Base-by-base conservation (phyloP, 805 yeast species). In the Candida insectorum region DNA sequence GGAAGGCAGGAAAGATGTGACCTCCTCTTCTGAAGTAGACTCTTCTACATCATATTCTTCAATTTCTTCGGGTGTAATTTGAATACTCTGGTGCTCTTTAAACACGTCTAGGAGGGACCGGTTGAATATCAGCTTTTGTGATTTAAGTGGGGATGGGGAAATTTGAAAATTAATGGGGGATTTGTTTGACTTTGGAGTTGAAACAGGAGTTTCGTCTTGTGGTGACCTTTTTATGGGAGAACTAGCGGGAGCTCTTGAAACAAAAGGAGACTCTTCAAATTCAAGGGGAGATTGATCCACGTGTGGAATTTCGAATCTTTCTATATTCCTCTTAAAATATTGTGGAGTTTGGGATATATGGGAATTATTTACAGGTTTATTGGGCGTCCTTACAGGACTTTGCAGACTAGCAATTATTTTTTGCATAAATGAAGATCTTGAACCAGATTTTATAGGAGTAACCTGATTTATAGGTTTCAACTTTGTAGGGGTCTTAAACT, bases 71-170 rank as follows among this genome's bases (percentile, higher is more conserved):
- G 40, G 37, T 3, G 24, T 30, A 9, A 36, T 30, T 5, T 45
- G 42, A 10, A 75, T 52, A 28, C 56, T 62, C 23, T 58, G 51
- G 11, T 67, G 60, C 36, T 75, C 83, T 26, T 65, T 59, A 42
- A 68, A 70, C 24, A 79, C 55, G 22, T 70, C 71, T 3, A 72
- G 62, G 7, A 79, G 44, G 29, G 53, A 56, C 30, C 50, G 55
- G 22, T 34, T 41, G 19, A 54, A 45, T 8, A 20, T 20, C 8
- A 20, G 23, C 16, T 66, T 34, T 36, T 58, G 60, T 3, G 64
- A 42, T 31, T 62, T 69, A 23, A 71, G 46, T 7, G 75, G 75
- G 3, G 73, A 64, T 0, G 77, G 77, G 5, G 77, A 71, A 3
- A 60, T 60, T 48, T 49, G 68, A 36, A 65, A 65, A 10, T 43